Evolutionary conservation across 257 asterid species (phyloP), one percentile per base, ranked within the genome.

Genomic region (Linderniella brevidens): DNA sequence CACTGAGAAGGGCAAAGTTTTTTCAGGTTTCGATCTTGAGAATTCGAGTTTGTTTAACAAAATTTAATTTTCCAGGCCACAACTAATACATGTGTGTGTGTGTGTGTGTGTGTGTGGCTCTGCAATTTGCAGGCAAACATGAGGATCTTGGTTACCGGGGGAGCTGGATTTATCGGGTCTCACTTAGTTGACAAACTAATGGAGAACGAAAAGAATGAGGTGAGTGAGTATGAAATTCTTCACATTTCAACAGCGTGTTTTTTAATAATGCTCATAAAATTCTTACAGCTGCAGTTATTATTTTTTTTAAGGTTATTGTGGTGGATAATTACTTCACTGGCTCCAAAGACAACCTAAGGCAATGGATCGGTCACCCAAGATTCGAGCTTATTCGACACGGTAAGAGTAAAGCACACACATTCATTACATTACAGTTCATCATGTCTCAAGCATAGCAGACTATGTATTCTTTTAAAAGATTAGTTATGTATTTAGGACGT

Each of bases 141-240:
- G 96, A 79, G 99, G 54, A 90, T 90, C 60, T 68, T 90, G 68
- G 78, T 90, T 47, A 90, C 99, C 46, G 99, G 99, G 55, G 99
- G 99, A 58, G 95, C 95, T 72, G 95, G 98, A 69, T 88, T 88
- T 75, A 88, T 88, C 39, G 98, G 98, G 41, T 90, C 99, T 70
- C 99, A 90, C 79, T 68, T 90, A 44, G 96, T 90, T 45, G 99
- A 90, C 68, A 90, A 58, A 54, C 75, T 90, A 59, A 81, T 90
- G 99, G 66, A 77, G 70, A 77, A 90, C 52, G 99, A 90, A 74
- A 90, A 90, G 62, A 90, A 90, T 41, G 99, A 90, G 78, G 98
- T 88, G 45, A 48, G 63, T 42, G 38, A 41, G 56, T 4, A 6
- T 41, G 14, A n/a, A n/a, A 41, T 5, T n/a, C 4, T 5, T n/a